Percentiles rank a stretch among this genome's conserved stretches.
Evolutionary conservation across 2,329 filamentous ascomycete genomes (phyloP).

Genomic region (Sporothrix euskadiensis): DNA sequence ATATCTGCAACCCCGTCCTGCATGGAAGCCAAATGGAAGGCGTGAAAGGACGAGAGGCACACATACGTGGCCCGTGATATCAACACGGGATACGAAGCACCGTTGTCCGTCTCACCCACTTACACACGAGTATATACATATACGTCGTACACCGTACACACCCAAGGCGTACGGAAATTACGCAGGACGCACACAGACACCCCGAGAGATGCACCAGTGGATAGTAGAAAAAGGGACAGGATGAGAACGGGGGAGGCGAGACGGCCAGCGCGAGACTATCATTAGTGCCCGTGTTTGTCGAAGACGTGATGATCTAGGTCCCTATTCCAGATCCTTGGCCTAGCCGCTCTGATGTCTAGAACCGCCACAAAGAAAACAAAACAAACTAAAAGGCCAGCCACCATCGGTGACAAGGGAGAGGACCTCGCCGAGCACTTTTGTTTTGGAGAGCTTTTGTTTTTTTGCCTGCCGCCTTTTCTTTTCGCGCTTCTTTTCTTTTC

Average conservation of each 20-base stretch:
- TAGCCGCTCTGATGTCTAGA: background rate
- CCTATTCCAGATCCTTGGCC: background rate
- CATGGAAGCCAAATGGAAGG: slow-evolving; percentile 5
- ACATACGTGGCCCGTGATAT: background rate
- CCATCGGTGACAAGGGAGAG: background rate
- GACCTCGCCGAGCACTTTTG: background rate
- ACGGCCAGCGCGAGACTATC: slow-evolving; percentile 1
- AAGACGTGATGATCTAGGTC: slow-evolving; percentile 9
- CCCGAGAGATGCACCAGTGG: background rate
- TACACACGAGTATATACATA: background rate
- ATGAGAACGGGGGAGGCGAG: background rate
- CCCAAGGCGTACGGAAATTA: background rate
- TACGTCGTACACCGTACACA: background rate
- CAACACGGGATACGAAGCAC: background rate
- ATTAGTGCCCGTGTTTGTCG: slow-evolving; percentile 14
- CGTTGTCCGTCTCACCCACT: background rate
- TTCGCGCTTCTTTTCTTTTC: background rate
- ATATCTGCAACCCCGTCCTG: background rate
- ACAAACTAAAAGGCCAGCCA: background rate
- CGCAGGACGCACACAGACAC: background rate
- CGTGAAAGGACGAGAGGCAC: background rate
- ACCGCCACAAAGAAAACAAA: background rate
- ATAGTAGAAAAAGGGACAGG: background rate
- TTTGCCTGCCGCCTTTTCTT: background rate
- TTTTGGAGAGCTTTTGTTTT: background rate